Conservation (phyloP, 2,329 filamentous ascomycete species). For the Penicillium sp. region DNA sequence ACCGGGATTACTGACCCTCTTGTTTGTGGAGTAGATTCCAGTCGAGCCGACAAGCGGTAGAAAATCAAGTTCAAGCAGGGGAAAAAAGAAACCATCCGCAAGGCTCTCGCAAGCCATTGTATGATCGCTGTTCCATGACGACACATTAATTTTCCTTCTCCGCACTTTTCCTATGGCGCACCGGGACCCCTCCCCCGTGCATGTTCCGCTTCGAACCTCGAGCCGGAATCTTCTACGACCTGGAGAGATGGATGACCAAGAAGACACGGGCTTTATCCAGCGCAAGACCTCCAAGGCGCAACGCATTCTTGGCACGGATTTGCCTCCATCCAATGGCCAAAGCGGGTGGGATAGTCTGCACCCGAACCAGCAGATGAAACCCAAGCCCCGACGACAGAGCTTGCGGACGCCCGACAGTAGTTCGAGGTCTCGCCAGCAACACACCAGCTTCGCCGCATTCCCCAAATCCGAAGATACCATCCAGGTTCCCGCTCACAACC, state of each 20-base stretch:
- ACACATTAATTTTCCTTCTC: slow-evolving; percentile 3
- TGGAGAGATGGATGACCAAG: slow-evolving; percentile 23
- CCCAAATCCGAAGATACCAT: slow-evolving; percentile 24
- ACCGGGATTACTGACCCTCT: slow-evolving; percentile 11
- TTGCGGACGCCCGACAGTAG: slow-evolving; percentile 47
- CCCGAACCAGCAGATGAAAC: neutral
- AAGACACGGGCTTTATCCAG: slow-evolving; percentile 21
- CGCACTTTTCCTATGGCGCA: slow-evolving; percentile 16
- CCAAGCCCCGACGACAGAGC: slow-evolving; percentile 38
- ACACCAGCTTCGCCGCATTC: slow-evolving; percentile 31
- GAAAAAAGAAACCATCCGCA: neutral
- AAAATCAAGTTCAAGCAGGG: neutral
- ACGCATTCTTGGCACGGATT: slow-evolving; percentile 36
- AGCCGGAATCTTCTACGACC: slow-evolving; percentile 17
- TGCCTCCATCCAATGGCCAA: slow-evolving; percentile 29
- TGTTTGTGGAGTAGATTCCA: slow-evolving; percentile 16
- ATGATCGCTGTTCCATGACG: slow-evolving; percentile 10
- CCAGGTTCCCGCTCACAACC: slow-evolving; percentile 28
- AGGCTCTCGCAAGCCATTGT: neutral
- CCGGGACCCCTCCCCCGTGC: slow-evolving; percentile 19
- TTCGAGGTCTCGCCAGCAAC: slow-evolving; percentile 30
- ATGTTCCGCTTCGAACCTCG: slow-evolving; percentile 29
- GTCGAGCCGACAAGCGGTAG: neutral
- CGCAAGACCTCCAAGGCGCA: slow-evolving; percentile 37
- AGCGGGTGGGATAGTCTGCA: slow-evolving; percentile 27